phyloP scores from a whole-genome alignment of 2,329 filamentous ascomycete genomes.

The Diaporthe citri region DNA sequence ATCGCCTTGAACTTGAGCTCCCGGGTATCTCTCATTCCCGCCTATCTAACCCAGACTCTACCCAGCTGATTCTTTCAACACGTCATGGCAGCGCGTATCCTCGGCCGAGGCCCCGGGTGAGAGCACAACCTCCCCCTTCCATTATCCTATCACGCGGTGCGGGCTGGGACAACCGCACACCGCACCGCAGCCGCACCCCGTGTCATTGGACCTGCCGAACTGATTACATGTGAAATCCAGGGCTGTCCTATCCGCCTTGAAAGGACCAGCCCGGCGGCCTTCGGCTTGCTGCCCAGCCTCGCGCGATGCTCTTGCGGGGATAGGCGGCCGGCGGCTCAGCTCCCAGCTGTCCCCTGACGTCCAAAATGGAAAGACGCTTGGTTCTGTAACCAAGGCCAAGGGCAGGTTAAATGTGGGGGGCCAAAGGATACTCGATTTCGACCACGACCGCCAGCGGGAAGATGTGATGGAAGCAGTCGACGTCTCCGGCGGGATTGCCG shows the following conservation, averaged over 20 bases:
- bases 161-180: neutral
- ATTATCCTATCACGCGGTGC: neutral
- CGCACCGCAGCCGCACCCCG: neutral
- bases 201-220: neutral
- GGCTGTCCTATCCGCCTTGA: neutral
- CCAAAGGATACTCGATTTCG: neutral
- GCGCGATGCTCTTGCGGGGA: neutral
- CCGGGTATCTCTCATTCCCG: neutral
- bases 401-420: too few species aligned
- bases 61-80: neutral
- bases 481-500: neutral
- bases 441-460: neutral
- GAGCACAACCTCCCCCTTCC: neutral
- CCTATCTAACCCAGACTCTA: neutral
- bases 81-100: constrained; percentile 10
- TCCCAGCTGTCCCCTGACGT: constrained; percentile 6
- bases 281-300: neutral
- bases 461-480: neutral
- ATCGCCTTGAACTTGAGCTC: neutral
- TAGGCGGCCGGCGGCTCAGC: neutral
- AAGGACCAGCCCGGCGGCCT: neutral
- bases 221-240: neutral
- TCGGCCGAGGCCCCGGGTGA: constrained; percentile 30
- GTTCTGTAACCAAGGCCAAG: neutral
- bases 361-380: neutral